Base-by-base conservation (phyloP, 176 grass and related monocot species). In the Juncus inflexus region DNA sequence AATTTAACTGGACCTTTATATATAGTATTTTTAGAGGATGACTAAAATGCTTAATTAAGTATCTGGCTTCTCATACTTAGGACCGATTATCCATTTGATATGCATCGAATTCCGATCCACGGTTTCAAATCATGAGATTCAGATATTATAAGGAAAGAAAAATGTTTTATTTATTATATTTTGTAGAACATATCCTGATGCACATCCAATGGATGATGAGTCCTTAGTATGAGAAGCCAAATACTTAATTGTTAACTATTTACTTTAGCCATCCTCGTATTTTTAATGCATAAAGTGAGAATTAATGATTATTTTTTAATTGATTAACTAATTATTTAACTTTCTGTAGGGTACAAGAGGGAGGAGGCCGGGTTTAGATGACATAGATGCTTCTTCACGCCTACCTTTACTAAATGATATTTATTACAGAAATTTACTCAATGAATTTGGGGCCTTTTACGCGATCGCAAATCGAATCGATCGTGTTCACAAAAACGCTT, bases 361-460 rank as follows among this genome's bases (percentile, higher is more conserved):
- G 62, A 83, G 86, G 83, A 92, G 89, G 83, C 73, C 80, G 52
- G 95, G 80, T 69, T 76, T 74, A 60, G 95, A 99, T 78, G 95
- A 99, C 67, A 94, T 99, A 69, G 95, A 99, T 68, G 95, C 89
- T 64, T 99, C 95, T 57, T 94, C 95, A 66, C 89, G 78, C 51
- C 75, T 99, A 70, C 83, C 95, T 40, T 79, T 99, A 52, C 80
- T 99, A 55, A 82, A 79, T 54, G 77, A 84, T 77, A 66, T 49
- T 61, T 92, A 99, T 62, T 99, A 99, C 69, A 79, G 86, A 80
- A 78, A 99, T 63, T 73, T 86, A 70, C 89, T 99, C 55, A 88
- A 83, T 65, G 95, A 99, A 82, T 99, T 89, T 79, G 95, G 95
- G 65, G 80, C 95, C 71, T 90, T 94, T 67, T 99, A 94, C 66